Percentiles rank a stretch among this genome's conserved stretches.
These are phyloP conservation scores for Dimocarpus longan DNA, from an alignment of 345 rosid genomes.

Conservation along the genomic window DNA sequence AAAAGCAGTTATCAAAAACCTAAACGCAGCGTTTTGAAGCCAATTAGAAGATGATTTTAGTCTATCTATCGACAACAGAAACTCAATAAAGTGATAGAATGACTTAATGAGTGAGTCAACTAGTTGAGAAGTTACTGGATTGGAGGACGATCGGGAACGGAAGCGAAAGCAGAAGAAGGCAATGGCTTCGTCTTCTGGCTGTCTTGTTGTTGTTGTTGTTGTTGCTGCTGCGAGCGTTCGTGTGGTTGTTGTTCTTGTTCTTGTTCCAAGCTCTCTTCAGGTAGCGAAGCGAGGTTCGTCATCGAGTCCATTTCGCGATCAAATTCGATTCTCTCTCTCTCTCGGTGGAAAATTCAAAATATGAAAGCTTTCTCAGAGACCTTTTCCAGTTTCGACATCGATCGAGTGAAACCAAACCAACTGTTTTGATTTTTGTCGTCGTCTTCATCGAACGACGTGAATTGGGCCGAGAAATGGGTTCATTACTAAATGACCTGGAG, in stretches of 20 bases:
- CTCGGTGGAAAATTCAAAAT: not conserved
- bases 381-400: not conserved
- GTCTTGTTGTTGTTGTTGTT: not conserved
- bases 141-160: constrained; percentile 66
- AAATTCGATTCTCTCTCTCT: not conserved
- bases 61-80: not conserved
- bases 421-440: not conserved
- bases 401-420: not conserved
- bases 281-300: constrained; percentile 49
- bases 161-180: constrained; percentile 50
- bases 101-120: not conserved
- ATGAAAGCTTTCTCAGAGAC: not conserved
- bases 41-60: not conserved
- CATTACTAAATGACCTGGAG: too few relatives aligned
- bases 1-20: not conserved
- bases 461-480: not conserved
- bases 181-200: constrained; percentile 22
- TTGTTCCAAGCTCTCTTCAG: constrained; percentile 48
- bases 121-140: constrained; percentile 45
- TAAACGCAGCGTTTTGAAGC: not conserved
- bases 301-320: constrained; percentile 48
- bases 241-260: constrained; percentile 3
- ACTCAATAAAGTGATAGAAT: not conserved
- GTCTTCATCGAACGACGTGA: not conserved
- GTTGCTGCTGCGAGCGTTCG: not conserved